Conservation (phyloP, 2,329 filamentous ascomycete genomes). For the Fusarium cyanostomum region DNA sequence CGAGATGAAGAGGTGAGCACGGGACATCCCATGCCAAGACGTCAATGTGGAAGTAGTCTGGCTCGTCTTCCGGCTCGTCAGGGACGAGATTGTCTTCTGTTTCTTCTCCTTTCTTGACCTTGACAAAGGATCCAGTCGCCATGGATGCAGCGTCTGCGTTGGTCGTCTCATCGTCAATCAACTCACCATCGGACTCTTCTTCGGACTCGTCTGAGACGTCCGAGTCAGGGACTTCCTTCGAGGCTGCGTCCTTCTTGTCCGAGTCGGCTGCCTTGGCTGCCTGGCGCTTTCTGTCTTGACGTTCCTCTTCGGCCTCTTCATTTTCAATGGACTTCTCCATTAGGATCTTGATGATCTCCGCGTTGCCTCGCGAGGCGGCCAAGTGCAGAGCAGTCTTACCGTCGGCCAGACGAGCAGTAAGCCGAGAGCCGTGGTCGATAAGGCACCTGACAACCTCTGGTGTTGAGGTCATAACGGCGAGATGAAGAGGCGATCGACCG, state of each 20-base stretch:
- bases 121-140: constrained; percentile 79
- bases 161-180: constrained; percentile 57
- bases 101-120: constrained; percentile 63
- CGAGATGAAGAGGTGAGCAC: constrained; percentile 79
- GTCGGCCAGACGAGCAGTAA: constrained; percentile 80
- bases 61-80: constrained; percentile 69
- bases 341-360: constrained; percentile 75
- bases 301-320: constrained; percentile 72
- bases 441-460: constrained; percentile 75
- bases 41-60: constrained; percentile 83
- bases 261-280: constrained; percentile 40
- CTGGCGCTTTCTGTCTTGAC: constrained; percentile 59
- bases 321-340: constrained; percentile 79
- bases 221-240: constrained; percentile 5
- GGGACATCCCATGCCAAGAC: constrained; percentile 82
- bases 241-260: constrained; percentile 1
- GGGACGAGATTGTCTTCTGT: constrained; percentile 54
- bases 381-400: constrained; percentile 86
- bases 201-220: constrained; percentile 48
- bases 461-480: constrained; percentile 75
- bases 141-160: constrained; percentile 63
- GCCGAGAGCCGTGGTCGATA: constrained; percentile 75
- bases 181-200: constrained; percentile 55
- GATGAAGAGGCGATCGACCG: constrained; percentile 80
- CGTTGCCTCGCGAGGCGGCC: constrained; percentile 74